A percentile compares a stretch with the other conserved stretches of the same genome.
Evolutionary conservation across 225 moss, liverwort and hornwort genomes (phyloP).

Genomic region (Bryoerythrophyllum caledonicum): DNA sequence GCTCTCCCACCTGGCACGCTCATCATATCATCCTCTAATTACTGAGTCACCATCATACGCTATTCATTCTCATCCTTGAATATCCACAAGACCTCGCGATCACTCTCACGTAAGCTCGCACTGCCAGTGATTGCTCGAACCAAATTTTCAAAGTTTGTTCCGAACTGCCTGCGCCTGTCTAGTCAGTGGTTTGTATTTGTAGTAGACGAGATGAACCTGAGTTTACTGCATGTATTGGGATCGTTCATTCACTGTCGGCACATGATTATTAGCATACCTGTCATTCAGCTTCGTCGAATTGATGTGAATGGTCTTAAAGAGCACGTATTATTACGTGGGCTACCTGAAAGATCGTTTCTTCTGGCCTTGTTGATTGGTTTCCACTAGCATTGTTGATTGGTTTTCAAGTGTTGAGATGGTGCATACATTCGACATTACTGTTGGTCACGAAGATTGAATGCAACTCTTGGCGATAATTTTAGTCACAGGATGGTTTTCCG

Average conservation of each 20-base stretch:
- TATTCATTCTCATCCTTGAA: not conserved
- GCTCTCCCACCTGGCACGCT: constrained; percentile 13
- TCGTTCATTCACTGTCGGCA: not conserved
- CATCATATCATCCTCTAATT: not conserved
- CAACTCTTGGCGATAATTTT: not conserved
- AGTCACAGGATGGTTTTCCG: constrained; percentile 28
- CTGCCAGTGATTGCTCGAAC: not conserved
- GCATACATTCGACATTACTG: not conserved
- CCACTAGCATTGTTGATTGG: no score
- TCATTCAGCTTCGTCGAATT: no score
- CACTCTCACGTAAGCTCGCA: not conserved
- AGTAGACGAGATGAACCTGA: not conserved
- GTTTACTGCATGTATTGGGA: not conserved
- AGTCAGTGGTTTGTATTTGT: not conserved
- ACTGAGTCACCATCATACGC: not conserved
- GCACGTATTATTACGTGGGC: not conserved
- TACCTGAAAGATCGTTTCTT: not conserved
- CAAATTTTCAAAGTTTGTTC: not conserved
- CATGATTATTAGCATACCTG: not conserved
- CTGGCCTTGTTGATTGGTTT: not conserved
- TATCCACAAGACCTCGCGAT: not conserved
- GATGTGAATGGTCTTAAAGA: not conserved
- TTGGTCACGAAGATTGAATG: not conserved
- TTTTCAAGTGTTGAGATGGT: not conserved
- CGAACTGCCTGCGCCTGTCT: no score